Base-by-base conservation (phyloP, 1,139 yeast genomes). In the Hanseniaspora sp. region DNA sequence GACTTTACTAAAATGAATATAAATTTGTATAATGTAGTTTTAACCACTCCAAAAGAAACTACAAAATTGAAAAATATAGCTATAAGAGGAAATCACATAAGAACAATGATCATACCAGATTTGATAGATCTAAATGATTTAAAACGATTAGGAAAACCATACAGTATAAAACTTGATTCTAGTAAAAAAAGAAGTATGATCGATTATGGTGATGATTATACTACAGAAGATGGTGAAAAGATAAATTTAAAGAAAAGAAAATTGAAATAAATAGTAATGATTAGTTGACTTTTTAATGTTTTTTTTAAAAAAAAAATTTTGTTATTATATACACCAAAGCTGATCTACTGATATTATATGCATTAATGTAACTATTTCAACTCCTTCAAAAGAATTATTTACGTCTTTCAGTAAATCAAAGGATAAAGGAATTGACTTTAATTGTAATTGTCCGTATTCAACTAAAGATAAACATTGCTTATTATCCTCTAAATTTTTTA, bases 1-100 rank as follows among this genome's bases (percentile, higher is more conserved):
- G 53, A 51, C 23, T 51, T 51, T n/a, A 51, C 53, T 2, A 51
- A 51, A 15, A 51, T 51, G 53, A 51, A 51, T 28, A 37, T 51
- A 31, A 51, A 38, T 9, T 38, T 51, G 3, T 51, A 51, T 33
- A 51, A 51, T 35, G 53, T 51, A 13, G 48, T 51, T 8, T 29
- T 51, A 23, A 43, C 41, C 28, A 51, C 53, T 15, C 43, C 53
- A 7, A 51, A 15, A 2, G 48, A 51, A 7, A 51, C 53, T n/a
- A 51, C 48, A 15, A 51, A 51, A 15, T 42, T 51, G 18, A 51
- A 51, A 23, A 51, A 51, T 23, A 51, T 51, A 12, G 48, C 53
- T 4, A 51, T 51, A 8, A 51, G 53, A 23, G 53, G 53, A 2
- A 51, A 51, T 33, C 53, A 51, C 17, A 51, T 51, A 5, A 43